Conservation (phyloP, 2,329 filamentous ascomycete genomes). For the Fusarium mangiferae region DNA sequence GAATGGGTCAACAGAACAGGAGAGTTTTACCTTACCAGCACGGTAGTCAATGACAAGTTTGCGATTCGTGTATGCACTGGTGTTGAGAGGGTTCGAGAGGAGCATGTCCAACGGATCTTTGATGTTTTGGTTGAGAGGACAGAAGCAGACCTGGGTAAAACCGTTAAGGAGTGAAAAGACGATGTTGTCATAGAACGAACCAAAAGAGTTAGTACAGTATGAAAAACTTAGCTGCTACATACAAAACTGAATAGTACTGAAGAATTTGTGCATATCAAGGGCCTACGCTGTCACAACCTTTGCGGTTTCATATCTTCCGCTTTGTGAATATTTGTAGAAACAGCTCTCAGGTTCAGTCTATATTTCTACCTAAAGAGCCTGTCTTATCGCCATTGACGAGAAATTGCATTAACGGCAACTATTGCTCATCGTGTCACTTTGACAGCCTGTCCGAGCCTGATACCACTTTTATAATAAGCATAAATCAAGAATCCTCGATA, state of each 20-base stretch:
- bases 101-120: conserved; percentile 79
- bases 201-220: neutral
- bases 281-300: too few species aligned
- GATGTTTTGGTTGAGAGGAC: conserved; percentile 74
- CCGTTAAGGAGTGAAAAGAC: neutral
- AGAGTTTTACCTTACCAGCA: conserved; percentile 85
- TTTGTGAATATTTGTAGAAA: neutral
- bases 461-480: neutral
- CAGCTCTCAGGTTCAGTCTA: too few species aligned
- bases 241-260: too few species aligned
- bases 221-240: too few species aligned
- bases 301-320: too few species aligned
- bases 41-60: conserved; percentile 76
- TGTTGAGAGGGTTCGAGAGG: conserved; percentile 71
- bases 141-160: conserved; percentile 49
- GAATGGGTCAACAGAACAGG: conserved; percentile 78
- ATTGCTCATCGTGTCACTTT: neutral
- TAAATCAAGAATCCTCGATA: too few species aligned
- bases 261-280: accelerated
- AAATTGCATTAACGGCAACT: too few species aligned
- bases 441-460: neutral
- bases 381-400: too few species aligned
- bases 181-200: accelerated
- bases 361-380: neutral
- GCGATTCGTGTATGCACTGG: conserved; percentile 85